These are phyloP conservation scores for Tolypocladium paradoxum DNA, from an alignment of 2,329 filamentous ascomycete species.

Conservation along the genomic window DNA sequence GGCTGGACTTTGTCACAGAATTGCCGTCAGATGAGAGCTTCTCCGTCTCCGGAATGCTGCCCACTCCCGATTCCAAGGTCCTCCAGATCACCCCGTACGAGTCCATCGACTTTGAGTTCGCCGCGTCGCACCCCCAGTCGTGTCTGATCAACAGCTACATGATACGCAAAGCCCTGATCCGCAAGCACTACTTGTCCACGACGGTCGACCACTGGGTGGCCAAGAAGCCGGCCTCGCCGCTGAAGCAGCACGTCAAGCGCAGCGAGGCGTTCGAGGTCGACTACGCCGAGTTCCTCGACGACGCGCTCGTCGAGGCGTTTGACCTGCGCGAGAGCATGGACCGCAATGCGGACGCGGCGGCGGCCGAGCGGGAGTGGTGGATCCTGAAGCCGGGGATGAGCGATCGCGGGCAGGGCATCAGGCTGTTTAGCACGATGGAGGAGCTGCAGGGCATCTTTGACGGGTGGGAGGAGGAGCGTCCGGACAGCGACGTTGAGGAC, in stretches of 20 bases:
- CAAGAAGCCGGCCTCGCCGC: constrained; percentile 64
- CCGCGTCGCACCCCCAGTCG: constrained; percentile 48
- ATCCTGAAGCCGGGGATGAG: constrained; percentile 98
- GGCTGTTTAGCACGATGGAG: constrained; percentile 75
- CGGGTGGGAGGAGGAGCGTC: constrained; percentile 66
- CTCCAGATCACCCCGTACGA: constrained; percentile 86
- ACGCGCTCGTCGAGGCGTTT: constrained; percentile 81
- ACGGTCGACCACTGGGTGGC: constrained; percentile 78
- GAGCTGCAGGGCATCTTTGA: constrained; percentile 85
- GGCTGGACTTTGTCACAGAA: constrained; percentile 45
- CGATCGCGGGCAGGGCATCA: constrained; percentile 86
- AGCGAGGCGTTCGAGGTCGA: constrained; percentile 87
- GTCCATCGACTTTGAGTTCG: constrained; percentile 70
- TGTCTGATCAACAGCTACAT: constrained; percentile 80
- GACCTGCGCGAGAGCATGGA: constrained; percentile 73
- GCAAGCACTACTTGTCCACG: constrained; percentile 84
- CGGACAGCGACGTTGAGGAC: constrained; percentile 56
- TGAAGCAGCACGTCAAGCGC: constrained; percentile 62
- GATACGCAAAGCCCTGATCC: constrained; percentile 90
- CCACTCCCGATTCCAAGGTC: constrained; percentile 30
- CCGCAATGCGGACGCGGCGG: constrained; percentile 39
- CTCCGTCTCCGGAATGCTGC: constrained; percentile 25
- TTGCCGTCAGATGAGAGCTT: constrained; percentile 20
- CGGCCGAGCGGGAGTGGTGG: constrained; percentile 68
- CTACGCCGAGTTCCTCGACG: constrained; percentile 92